These are phyloP conservation scores for Penicillium sp. DNA, from an alignment of 2,329 filamentous ascomycete genomes.

Conservation along the genomic window DNA sequence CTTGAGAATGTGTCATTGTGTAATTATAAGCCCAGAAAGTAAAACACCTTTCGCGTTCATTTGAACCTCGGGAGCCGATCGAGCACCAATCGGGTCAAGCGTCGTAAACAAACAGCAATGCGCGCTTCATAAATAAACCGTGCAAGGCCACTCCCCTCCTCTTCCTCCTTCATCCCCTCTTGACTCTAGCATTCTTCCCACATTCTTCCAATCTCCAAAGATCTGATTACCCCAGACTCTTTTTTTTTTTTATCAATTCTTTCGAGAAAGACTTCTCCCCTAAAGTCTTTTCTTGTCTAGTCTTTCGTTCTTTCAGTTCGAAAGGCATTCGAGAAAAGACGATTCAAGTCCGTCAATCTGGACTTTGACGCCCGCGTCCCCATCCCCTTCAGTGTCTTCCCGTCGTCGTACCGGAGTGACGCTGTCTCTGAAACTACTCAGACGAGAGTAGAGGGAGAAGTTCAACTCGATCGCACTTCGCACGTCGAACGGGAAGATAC, in stretches of 20 bases:
- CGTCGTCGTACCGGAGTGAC: slow-evolving; percentile 89
- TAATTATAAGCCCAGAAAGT: neutral
- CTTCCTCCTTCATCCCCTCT: slow-evolving; percentile 1
- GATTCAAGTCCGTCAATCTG: slow-evolving; percentile 88
- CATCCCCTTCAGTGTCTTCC: slow-evolving; percentile 99
- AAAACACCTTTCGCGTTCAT: neutral
- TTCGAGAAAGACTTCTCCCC: slow-evolving; percentile 39
- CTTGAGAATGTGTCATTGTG: too few species aligned
- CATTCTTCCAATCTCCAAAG: slow-evolving; percentile 10
- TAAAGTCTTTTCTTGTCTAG: slow-evolving; percentile 51
- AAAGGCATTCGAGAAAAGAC: slow-evolving; percentile 69
- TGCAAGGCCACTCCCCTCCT: slow-evolving; percentile 7
- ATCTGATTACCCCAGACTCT: slow-evolving; percentile 20
- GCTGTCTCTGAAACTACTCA: slow-evolving; percentile 65
- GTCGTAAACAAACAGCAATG: slow-evolving; percentile 23
- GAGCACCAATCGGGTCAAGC: slow-evolving; percentile 19
- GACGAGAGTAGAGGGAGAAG: slow-evolving; percentile 85
- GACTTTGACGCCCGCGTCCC: slow-evolving; percentile 99
- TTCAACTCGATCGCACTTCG: slow-evolving; percentile 71
- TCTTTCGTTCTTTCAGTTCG: slow-evolving; percentile 49
- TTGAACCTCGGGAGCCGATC: slow-evolving; percentile 9
- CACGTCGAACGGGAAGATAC: slow-evolving; percentile 98
- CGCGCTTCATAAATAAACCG: slow-evolving; percentile 25
- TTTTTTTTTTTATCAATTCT: slow-evolving; percentile 15
- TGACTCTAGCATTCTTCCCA: neutral